Evolutionary conservation across 2,329 filamentous ascomycete species (phyloP), one percentile per base, ranked within the genome.

Genomic region (Magnaporthiopsis rhizophila): DNA sequence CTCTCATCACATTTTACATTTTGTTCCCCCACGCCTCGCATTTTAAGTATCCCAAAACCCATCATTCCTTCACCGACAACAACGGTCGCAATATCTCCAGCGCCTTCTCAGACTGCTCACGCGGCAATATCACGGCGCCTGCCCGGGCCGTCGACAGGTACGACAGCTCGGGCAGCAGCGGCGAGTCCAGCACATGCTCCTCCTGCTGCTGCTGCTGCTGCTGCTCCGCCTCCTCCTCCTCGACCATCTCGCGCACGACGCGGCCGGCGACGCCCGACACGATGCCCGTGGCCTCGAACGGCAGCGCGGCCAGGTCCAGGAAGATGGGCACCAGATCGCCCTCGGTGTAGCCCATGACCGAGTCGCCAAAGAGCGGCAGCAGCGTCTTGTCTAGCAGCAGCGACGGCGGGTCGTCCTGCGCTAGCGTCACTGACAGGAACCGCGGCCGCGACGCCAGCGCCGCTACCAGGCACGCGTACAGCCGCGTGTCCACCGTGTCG

Each of bases 181-280:
- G 36, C 36, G 36, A 38, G 36, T 38, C 18, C 13, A 38, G 36
- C 36, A 13, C 36, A n/a, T n/a, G n/a, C n/a, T n/a, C n/a, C n/a
- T n/a, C n/a, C 36, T 38, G 36, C 36, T 38, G 13, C 13, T 18
- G 36, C 12, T 13, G 36, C 9, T 30, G 28, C 28, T 30, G 36
- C 36, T 3, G 13, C 36, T 12, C 2, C 36, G 11, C 36, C 36
- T 38, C 36, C 66, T 79, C 78, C 45, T 74, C 73, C 69, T 78
- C 78, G 64, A 81, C 76, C 74, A 91, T 88, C 59, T 90, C 90
- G 62, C 90, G 86, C 0, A 92, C 89, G 34, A 98, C 80, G 64
- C 87, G 84, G 32, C 92, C 91, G 0, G 94, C 93, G 2, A 99
- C 91, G 34, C 95, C 94, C 69, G 93, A 97, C 3, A 99, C 92